Conservation (phyloP, 2,329 filamentous ascomycete species). For the Teratosphaeria nubilosa region DNA sequence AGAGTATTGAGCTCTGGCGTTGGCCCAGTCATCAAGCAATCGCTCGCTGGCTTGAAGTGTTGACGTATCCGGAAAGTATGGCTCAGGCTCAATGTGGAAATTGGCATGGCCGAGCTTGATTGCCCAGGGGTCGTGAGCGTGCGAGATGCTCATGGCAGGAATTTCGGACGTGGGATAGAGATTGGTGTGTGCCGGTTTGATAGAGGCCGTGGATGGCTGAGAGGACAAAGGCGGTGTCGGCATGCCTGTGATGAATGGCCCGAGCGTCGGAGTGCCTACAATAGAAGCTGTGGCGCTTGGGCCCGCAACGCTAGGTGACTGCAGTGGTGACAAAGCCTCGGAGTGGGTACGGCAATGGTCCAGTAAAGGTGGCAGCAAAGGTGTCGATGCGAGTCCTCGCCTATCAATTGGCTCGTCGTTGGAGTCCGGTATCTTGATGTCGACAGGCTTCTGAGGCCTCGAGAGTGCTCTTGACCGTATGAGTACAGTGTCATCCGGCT, state of each 20-base stretch:
- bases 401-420: conserved; percentile 40
- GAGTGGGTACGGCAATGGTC: conserved; percentile 43
- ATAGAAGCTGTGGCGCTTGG: conserved; percentile 34
- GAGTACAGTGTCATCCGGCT: neutral
- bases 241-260: conserved; percentile 37
- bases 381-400: conserved; percentile 64
- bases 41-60: conserved; percentile 50
- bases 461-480: conserved; percentile 1
- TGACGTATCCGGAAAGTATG: conserved; percentile 58
- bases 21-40: conserved; percentile 70
- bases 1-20: conserved; percentile 74
- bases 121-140: conserved; percentile 57
- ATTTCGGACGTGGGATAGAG: conserved; percentile 49
- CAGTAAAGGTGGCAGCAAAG: conserved; percentile 73
- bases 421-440: conserved; percentile 14
- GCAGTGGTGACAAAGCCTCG: conserved; percentile 64
- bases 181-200: conserved; percentile 43
- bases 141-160: conserved; percentile 50
- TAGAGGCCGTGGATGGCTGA: conserved; percentile 67
- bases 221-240: conserved; percentile 67
- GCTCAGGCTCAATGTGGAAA: conserved; percentile 75
- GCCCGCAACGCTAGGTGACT: conserved; percentile 72
- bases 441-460: conserved; percentile 4
- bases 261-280: conserved; percentile 38
- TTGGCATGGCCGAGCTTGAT: conserved; percentile 83